Evolutionary conservation across 1,284 basidiomycete species (phyloP), one percentile per base, ranked within the genome.

Genomic region (Malassezia caprae): DNA sequence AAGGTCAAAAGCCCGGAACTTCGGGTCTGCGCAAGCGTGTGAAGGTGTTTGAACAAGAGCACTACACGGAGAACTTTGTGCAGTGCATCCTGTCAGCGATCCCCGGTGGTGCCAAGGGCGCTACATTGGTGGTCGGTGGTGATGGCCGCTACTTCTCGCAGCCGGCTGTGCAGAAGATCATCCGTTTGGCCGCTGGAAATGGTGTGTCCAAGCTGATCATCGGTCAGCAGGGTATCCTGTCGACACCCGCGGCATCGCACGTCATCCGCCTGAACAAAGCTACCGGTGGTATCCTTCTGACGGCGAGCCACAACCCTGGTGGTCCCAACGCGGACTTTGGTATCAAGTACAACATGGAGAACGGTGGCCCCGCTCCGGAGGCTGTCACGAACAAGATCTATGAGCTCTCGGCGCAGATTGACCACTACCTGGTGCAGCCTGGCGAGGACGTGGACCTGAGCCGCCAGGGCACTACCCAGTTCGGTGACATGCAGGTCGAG

Each of bases 51-150:
- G 58, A 67, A 42, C 72, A 73, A 66, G 74, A 88, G 84, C 84
- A 96, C 79, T 98, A 98, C 80, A 98, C 94, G 43, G 93, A 98
- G 78, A 98, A 98, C 82, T 98, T 98, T 73, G 77, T 96, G 57
- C 93, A 96, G 78, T 80, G 90, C 65, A 98, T 90, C 77, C 84
- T 98, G 67, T 84, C 88, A 68, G 87, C 90, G 53, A 88, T 96
- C 77, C 81, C 84, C 13, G 82, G 84, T 46, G 89, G 84, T 32
- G 80, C 78, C 8, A 69, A 78, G 62, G 79, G 78, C 54, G 78
- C 85, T 56, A 96, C 91, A 11, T 80, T 98, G 62, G 93, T 96
- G 67, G 84, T 98, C 68, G 93, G 93, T 53, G 94, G 93, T 60
- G 94, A 98, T 76, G 93, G 94, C 37, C 88, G 93, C 56, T 98